Evolutionary conservation across 495 filamentous ascomycete species (phyloP), one percentile per base, ranked within the genome.

Genomic region (Rostrohypoxylon terebratum): DNA sequence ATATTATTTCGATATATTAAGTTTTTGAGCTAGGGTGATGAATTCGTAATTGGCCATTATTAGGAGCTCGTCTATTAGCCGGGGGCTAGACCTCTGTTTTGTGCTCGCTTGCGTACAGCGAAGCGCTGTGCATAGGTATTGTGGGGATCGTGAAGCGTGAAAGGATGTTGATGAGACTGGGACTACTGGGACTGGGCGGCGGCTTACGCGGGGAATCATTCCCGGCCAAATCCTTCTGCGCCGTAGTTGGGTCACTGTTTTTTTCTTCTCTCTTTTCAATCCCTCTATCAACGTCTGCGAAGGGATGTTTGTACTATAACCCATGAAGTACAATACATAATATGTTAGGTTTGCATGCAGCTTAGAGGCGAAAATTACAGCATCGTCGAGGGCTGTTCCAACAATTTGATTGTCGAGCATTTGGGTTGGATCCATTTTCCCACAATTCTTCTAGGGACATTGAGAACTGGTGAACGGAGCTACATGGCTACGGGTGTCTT

Each of bases 41-140:
- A 47, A 64, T 33, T 59, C 40, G 60, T 34, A 59, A 53, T 59
- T 55, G 16, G 48, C n/a, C 53, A 20, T 55, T 42, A 23, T 48
- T 48, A 23, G 16, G 28, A 61, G 31, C 51, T 25, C 44, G 59
- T 53, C 51, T 25, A 60, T 50, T 51, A 38, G 28, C 18, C 47
- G 54, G 34, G 44, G 55, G 10, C 50, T 38, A 21, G 9, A 33
- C 13, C 18, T 11, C 33, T 14, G 28, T 28, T 33, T 13, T 10
- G 23, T 47, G 45, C 61, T 59, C 60, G 54, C 61, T 60, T 53
- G 47, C 54, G 53, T 47, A 36, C 45, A 53, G 51, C 53, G 54
- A 33, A 33, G 53, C 36, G 33, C 36, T 13, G 44, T 16, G 45
- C 57, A 54, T 59, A n/a, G n/a, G n/a, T n/a, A 51, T 51, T 51